A percentile compares a stretch with the other conserved stretches of the same genome.
These are phyloP conservation scores for Talaromyces ruber DNA, from an alignment of 495 filamentous ascomycete genomes.

Conservation along the genomic window DNA sequence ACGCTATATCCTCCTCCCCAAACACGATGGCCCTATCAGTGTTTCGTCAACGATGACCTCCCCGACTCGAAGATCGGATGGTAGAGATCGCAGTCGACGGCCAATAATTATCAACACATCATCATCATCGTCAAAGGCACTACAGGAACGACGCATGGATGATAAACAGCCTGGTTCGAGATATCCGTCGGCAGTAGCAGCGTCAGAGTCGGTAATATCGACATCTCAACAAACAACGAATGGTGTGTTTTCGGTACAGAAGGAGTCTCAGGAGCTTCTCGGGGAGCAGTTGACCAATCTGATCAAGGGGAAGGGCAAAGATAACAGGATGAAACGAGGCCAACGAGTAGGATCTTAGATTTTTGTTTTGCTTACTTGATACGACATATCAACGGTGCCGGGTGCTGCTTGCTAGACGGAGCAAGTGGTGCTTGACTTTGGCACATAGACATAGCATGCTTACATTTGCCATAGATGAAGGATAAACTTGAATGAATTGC, in stretches of 20 bases:
- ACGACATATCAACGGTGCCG: not conserved
- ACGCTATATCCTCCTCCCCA: not conserved
- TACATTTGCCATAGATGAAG: not conserved
- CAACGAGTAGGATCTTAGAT: not conserved
- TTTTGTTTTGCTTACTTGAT: not conserved
- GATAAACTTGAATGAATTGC: not conserved
- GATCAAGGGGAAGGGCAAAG: not conserved
- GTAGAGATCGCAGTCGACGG: not conserved
- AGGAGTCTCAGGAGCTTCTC: not conserved
- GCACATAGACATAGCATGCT: not conserved
- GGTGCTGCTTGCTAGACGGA: not conserved
- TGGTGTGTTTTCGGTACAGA: slow-evolving; percentile 3
- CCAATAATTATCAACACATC: not conserved
- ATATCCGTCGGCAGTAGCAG: not conserved
- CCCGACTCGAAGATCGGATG: not conserved
- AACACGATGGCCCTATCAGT: not conserved
- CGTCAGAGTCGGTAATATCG: not conserved
- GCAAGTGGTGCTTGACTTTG: not conserved
- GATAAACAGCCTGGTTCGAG: not conserved
- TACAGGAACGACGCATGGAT: not conserved
- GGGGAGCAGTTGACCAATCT: slow-evolving; percentile 4
- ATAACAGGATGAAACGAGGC: not conserved
- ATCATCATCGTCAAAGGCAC: not conserved
- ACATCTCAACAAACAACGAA: slow-evolving; percentile 4
- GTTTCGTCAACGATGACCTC: not conserved